These are phyloP conservation scores for Leptomonas pyrrhocoris DNA, from an alignment of 208 protist species.

Conservation along the genomic window DNA sequence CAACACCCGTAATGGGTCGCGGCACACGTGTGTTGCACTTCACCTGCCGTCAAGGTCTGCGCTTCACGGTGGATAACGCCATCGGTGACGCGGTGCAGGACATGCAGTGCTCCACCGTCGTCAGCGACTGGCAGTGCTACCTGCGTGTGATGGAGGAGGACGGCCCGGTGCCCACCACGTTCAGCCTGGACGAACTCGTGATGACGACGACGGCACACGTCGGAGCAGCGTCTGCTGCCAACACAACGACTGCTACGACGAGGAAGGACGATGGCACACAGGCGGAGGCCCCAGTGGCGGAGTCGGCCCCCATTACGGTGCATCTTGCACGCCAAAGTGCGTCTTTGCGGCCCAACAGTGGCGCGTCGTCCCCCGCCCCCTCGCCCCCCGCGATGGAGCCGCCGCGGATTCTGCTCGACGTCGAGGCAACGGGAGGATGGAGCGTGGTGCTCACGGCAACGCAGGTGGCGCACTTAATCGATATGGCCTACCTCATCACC, in stretches of 20 bases:
- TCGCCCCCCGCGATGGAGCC: background rate
- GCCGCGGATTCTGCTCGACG: slow-evolving; percentile 21
- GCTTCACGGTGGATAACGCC: slow-evolving; percentile 31
- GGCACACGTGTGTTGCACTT: slow-evolving; percentile 32
- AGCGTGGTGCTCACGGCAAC: slow-evolving; percentile 26
- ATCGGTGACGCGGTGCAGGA: slow-evolving; percentile 21
- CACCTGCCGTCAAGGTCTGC: slow-evolving; percentile 28
- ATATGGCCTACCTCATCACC: slow-evolving; percentile 12
- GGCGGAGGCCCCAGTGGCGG: background rate
- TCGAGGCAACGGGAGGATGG: slow-evolving; percentile 25
- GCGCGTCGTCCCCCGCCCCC: background rate
- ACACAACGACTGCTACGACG: background rate
- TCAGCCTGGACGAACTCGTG: slow-evolving; percentile 27
- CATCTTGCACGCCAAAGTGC: slow-evolving; percentile 20
- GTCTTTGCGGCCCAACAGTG: background rate
- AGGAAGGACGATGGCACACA: background rate
- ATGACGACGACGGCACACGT: slow-evolving; percentile 22
- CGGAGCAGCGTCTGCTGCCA: background rate
- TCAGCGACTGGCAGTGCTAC: slow-evolving; percentile 42
- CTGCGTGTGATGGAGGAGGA: slow-evolving; percentile 27
- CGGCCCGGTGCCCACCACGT: slow-evolving; percentile 26
- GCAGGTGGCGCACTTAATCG: slow-evolving; percentile 24
- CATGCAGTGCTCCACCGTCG: slow-evolving; percentile 29
- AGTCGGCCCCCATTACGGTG: slow-evolving; percentile 24
- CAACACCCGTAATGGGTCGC: background rate